Evolutionary conservation across 768 basidiomycete species (phyloP).

Genomic region (Boletus rubescentipes): DNA sequence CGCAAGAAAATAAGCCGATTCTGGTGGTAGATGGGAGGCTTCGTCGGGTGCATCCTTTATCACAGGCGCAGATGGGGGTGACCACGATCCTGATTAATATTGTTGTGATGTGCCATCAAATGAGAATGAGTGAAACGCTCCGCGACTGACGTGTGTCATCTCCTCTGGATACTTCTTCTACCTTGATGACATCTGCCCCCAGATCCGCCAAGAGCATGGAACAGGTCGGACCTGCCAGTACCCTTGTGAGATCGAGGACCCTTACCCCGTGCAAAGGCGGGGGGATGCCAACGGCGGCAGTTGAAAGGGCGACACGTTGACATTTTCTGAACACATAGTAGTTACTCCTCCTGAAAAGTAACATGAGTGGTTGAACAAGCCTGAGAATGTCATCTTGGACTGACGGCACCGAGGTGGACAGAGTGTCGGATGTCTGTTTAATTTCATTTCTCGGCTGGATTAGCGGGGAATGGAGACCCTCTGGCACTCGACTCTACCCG

Average conservation of each 20-base stretch:
- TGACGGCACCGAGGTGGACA: slow-evolving; percentile 15
- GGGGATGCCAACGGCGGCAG: slow-evolving; percentile 49
- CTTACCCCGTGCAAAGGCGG: slow-evolving; percentile 79
- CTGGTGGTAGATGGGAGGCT: slow-evolving; percentile 71
- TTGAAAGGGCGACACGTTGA: slow-evolving; percentile 9
- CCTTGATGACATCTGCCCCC: slow-evolving; percentile 91
- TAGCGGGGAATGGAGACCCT: slow-evolving; percentile 11
- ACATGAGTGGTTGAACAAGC: slow-evolving; percentile 10
- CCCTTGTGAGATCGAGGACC: slow-evolving; percentile 87
- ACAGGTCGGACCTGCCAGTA: slow-evolving; percentile 89
- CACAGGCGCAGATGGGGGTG: slow-evolving; percentile 57
- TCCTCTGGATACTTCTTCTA: slow-evolving; percentile 76
- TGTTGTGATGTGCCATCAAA: slow-evolving; percentile 14
- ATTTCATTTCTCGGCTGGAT: slow-evolving; percentile 8
- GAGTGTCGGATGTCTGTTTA: slow-evolving; percentile 29
- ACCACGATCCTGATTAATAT: slow-evolving; percentile 66
- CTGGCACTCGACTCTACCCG: slow-evolving; percentile 23
- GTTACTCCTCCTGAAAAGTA: background rate
- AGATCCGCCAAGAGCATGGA: slow-evolving; percentile 93
- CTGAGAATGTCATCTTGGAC: background rate
- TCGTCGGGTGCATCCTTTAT: slow-evolving; percentile 48
- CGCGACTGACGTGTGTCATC: slow-evolving; percentile 79
- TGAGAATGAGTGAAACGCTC: slow-evolving; percentile 6
- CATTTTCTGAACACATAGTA: background rate
- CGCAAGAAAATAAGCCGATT: slow-evolving; percentile 91